Evolutionary conservation across 176 grass and related monocot genomes (phyloP).

Genomic region (Juncus inflexus): DNA sequence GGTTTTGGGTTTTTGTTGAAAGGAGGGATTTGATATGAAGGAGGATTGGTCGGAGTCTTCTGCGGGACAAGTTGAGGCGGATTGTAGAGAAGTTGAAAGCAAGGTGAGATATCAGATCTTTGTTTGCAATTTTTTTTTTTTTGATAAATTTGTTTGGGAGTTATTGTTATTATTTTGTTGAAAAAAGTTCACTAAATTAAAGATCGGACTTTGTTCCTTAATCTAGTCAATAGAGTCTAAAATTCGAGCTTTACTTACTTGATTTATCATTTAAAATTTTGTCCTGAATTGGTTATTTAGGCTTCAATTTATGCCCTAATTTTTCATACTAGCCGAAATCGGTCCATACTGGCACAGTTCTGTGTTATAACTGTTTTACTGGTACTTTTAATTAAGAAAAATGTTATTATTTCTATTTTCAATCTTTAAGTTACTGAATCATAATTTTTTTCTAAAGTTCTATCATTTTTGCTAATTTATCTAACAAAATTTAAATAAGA

Average conservation of each 20-base stretch:
- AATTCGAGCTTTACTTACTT: background rate
- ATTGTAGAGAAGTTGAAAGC: conserved; percentile 17
- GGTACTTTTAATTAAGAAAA: background rate
- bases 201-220: background rate
- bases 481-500: conserved; percentile 8
- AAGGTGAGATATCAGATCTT: conserved; percentile 20
- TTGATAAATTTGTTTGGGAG: background rate
- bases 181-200: background rate
- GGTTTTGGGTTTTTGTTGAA: background rate
- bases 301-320: background rate
- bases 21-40: conserved; percentile 6
- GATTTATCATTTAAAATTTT: background rate
- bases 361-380: background rate
- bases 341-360: background rate
- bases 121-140: background rate
- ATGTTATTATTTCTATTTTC: conserved; percentile 1
- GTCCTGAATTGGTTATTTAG: background rate
- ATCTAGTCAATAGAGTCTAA: background rate
- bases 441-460: background rate
- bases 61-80: background rate
- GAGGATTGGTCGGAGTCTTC: background rate
- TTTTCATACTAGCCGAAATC: background rate
- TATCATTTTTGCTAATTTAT: background rate
- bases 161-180: background rate
- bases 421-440: conserved; percentile 2